Evolutionary conservation across 2,329 filamentous ascomycete genomes (phyloP), one percentile per base, ranked within the genome.

Genomic region (Aotearoamyces nothofagi): DNA sequence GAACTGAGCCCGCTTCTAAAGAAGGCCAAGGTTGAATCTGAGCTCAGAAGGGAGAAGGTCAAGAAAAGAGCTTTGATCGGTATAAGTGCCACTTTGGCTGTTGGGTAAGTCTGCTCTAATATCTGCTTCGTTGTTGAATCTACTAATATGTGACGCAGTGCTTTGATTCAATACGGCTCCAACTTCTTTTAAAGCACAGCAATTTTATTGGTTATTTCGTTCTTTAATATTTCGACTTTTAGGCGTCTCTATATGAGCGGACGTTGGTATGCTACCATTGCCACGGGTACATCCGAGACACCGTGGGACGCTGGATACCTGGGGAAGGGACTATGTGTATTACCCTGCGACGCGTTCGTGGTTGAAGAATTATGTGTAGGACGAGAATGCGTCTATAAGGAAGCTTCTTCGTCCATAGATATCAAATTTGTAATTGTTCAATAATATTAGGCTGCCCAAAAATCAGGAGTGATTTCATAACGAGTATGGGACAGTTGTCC

Each of bases 11-110:
- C 56, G 4, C 57, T 57, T 26, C 53, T 73, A 51, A 96, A 96
- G 69, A 82, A 78, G 49, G 71, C 69, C 22, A 82, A 76, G 62
- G 78, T 83, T 1, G 79, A 90, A 50, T 69, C 79, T 24, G 78
- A 90, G 54, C 53, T 92, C 41, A 77, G 77, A 53, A 86, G 83
- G 57, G 78, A 92, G 56, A 79, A 75, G 47, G 82, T 94, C 40
- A 77, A 82, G 56, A 82, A 76, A 54, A 72, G 84, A 48, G 83
- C 90, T 26, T 60, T 93, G 36, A 66, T 92, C 38, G 87, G 90
- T 33, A 69, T 96, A 30, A 81, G 77, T 37, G 83, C 83, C 33
- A 90, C 82, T 26, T 66, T 94, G 51, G 82, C 81, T 33, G 68
- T 94, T 53, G 86, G 86, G 90, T 96, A 69, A 60, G 84, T 78